Evolutionary conservation across 2,329 filamentous ascomycete species (phyloP).

Genomic region (Furcasterigmium sp.): DNA sequence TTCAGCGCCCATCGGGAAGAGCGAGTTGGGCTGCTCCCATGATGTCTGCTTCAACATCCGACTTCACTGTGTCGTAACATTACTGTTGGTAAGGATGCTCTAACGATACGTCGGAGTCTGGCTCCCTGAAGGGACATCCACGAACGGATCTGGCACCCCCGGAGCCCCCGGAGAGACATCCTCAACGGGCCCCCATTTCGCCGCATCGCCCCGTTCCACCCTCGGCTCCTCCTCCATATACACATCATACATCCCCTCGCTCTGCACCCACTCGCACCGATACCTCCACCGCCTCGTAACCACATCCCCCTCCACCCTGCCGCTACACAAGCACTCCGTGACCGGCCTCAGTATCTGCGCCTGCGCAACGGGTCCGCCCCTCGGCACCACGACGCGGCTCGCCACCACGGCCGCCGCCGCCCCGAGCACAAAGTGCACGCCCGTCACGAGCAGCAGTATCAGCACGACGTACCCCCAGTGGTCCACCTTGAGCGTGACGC

Average conservation of each 20-base stretch:
- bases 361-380: conserved; percentile 5
- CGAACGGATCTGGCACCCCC: too few relatives aligned
- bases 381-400: conserved; percentile 18
- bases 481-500: conserved; percentile 22
- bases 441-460: conserved; percentile 23
- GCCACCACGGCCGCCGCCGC: conserved; percentile 14
- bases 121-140: too few relatives aligned
- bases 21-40: too few relatives aligned
- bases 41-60: too few relatives aligned
- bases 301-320: background rate
- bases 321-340: background rate
- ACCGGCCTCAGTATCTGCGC: conserved; percentile 10
- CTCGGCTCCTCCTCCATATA: conserved; percentile 6
- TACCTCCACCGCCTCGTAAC: conserved; percentile 7
- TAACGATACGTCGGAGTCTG: too few relatives aligned
- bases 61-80: too few relatives aligned
- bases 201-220: background rate
- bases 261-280: background rate
- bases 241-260: conserved; percentile 6
- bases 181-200: too few relatives aligned
- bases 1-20: too few relatives aligned
- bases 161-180: too few relatives aligned
- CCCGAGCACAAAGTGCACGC: conserved; percentile 21
- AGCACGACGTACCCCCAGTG: conserved; percentile 24
- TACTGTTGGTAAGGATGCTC: too few relatives aligned